A percentile compares a stretch with the other conserved stretches of the same genome.
These are phyloP conservation scores for Thelonectria discophora DNA, from an alignment of 2,329 filamentous ascomycete species.

Conservation along the genomic window DNA sequence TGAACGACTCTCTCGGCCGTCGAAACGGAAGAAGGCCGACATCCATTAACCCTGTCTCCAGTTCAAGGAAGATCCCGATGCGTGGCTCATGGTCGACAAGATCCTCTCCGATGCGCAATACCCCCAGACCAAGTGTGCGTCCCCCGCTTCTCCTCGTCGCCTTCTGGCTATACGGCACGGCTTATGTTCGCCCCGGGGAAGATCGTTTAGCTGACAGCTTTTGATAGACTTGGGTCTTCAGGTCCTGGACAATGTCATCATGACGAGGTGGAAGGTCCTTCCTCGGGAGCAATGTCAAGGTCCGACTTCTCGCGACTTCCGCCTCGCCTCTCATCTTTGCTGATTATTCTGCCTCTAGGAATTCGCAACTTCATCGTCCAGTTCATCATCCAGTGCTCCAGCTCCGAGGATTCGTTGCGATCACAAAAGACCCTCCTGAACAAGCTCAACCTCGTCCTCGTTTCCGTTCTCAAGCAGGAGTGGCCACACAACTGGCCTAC, in stretches of 20 bases:
- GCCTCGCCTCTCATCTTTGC: constrained; percentile 18
- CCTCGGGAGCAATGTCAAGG: constrained; percentile 96
- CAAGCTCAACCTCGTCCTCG: constrained; percentile 97
- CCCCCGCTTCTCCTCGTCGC: constrained; percentile 26
- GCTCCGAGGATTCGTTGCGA: constrained; percentile 86
- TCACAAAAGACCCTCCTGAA: constrained; percentile 90
- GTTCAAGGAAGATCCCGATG: constrained; percentile 99
- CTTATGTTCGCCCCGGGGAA: constrained; percentile 1
- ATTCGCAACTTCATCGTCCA: constrained; percentile 99
- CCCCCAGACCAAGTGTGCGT: constrained; percentile 93
- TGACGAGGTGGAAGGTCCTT: constrained; percentile 98
- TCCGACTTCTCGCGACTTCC: constrained; percentile 43
- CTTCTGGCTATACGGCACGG: constrained; percentile 3
- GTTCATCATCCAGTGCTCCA: constrained; percentile 95
- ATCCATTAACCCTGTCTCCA: constrained; percentile 51
- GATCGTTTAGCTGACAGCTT: constrained; percentile 39
- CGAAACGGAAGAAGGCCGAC: not conserved
- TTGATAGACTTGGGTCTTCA: constrained; percentile 85
- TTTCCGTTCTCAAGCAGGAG: constrained; percentile 98
- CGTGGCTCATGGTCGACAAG: constrained; percentile 97
- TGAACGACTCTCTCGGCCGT: constrained; percentile 44
- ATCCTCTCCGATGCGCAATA: constrained; percentile 94
- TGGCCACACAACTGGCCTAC: constrained; percentile 99
- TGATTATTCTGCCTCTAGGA: constrained; percentile 60
- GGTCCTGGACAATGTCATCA: constrained; percentile 97